Evolutionary conservation across 345 rosid genomes (phyloP).

Genomic region (Bruguiera gymnorhiza): DNA sequence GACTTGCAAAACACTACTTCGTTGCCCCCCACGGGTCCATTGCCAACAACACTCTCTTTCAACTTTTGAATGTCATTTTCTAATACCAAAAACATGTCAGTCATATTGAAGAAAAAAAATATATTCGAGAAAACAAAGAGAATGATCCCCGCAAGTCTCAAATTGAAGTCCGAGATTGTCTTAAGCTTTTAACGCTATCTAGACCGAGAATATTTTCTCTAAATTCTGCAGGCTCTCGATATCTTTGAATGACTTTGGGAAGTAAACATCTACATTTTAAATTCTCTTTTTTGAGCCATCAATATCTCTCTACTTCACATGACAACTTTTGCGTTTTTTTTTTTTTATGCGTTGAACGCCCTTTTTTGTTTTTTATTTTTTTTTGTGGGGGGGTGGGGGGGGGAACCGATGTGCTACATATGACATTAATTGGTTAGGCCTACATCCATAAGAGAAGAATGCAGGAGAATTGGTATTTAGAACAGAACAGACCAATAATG

Average conservation of each 20-base stretch:
- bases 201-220: background rate
- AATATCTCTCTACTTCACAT: background rate
- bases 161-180: constrained; percentile 8
- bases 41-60: background rate
- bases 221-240: no score
- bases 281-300: no score
- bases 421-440: constrained; percentile 21
- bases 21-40: constrained; percentile 1
- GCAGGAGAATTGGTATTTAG: background rate
- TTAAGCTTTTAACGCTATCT: background rate
- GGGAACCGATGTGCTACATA: constrained; percentile 12
- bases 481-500: constrained; percentile 2
- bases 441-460: constrained; percentile 5
- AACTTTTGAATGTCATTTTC: constrained; percentile 12
- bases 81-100: constrained; percentile 8
- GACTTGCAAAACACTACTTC: background rate
- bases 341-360: constrained; percentile 9
- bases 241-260: constrained; percentile 6
- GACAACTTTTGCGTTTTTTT: background rate
- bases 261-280: background rate
- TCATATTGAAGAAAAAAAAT: background rate
- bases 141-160: constrained; percentile 21
- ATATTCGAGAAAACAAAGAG: background rate
- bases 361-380: background rate
- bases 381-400: no score